These are phyloP conservation scores for Chalaropsis ovoidea DNA, from an alignment of 2,329 filamentous ascomycete genomes.

Conservation along the genomic window DNA sequence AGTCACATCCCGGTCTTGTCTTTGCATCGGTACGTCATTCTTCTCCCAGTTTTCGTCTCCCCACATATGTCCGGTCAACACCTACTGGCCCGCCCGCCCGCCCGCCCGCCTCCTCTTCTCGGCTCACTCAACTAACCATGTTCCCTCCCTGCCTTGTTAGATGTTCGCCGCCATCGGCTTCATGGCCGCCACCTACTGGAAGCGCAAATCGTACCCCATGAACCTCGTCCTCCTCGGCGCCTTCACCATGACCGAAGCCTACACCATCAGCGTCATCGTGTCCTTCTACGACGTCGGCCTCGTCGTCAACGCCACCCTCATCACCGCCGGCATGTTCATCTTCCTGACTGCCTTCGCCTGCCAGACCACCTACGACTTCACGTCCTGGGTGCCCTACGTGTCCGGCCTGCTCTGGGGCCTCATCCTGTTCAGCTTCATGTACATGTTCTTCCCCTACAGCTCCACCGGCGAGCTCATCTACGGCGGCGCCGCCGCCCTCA, in stretches of 20 bases:
- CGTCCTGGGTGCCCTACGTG: slow-evolving; percentile 89
- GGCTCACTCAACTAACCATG: background rate
- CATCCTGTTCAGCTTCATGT: slow-evolving; percentile 87
- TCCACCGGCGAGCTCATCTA: slow-evolving; percentile 79
- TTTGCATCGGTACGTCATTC: slow-evolving; percentile 57
- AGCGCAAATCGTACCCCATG: slow-evolving; percentile 86
- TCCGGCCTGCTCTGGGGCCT: slow-evolving; percentile 84
- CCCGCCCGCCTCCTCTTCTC: background rate
- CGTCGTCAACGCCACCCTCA: slow-evolving; percentile 79
- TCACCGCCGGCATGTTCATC: slow-evolving; percentile 76
- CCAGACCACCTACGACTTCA: slow-evolving; percentile 98
- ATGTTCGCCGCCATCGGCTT: slow-evolving; percentile 65
- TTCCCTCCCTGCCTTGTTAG: slow-evolving; percentile 40
- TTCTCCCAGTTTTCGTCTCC: background rate
- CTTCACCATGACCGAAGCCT: slow-evolving; percentile 88
- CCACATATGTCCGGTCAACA: background rate
- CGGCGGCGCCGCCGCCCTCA: slow-evolving; percentile 66
- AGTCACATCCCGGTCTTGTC: slow-evolving; percentile 71
- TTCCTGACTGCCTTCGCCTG: slow-evolving; percentile 80
- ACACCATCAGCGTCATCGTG: slow-evolving; percentile 83
- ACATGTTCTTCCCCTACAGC: slow-evolving; percentile 74
- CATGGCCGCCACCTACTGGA: slow-evolving; percentile 86
- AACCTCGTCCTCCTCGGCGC: slow-evolving; percentile 85
- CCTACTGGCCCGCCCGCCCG: too few relatives aligned
- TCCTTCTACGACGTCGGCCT: slow-evolving; percentile 77